Evolutionary conservation across 192 early-diverging fungal species (phyloP).

Genomic region (Chytriomyces hyalinus): DNA sequence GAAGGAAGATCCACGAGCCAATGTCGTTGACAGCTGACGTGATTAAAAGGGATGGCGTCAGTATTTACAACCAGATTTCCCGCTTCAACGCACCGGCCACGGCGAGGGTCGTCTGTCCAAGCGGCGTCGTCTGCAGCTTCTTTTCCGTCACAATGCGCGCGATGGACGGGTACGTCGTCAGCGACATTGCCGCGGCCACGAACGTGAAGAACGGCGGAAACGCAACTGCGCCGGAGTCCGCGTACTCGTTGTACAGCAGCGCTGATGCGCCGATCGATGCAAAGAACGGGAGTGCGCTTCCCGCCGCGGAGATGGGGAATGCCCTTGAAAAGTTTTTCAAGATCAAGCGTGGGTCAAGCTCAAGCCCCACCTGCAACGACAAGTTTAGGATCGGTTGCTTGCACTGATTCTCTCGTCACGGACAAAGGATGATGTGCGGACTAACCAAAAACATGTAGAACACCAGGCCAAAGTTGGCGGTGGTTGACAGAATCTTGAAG

Average conservation of each 20-base stretch:
- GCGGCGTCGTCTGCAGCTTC: conserved; percentile 76
- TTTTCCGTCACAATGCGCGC: conserved; percentile 91
- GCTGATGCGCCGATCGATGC: conserved; percentile 73
- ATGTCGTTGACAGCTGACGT: conserved; percentile 77
- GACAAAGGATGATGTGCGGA: too few relatives aligned
- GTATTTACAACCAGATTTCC: too few relatives aligned
- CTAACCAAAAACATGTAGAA: too few relatives aligned
- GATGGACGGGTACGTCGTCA: conserved; percentile 94
- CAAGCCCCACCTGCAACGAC: conserved; percentile 35
- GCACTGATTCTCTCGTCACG: too few relatives aligned
- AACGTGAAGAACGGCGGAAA: conserved; percentile 79
- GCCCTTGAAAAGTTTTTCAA: conserved; percentile 33
- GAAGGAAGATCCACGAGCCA: conserved; percentile 76
- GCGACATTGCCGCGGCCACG: conserved; percentile 89
- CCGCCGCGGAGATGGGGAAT: conserved; percentile 71
- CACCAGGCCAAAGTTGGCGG: too few relatives aligned
- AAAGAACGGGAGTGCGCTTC: conserved; percentile 84
- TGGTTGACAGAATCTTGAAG: too few relatives aligned
- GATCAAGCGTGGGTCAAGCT: conserved; percentile 47
- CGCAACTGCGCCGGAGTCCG: conserved; percentile 24
- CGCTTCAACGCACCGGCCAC: conserved; percentile 52
- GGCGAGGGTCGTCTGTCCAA: conserved; percentile 83
- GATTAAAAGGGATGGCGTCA: too few relatives aligned
- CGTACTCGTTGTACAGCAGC: conserved; percentile 46
- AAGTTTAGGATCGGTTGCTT: too few relatives aligned